Percentiles rank a stretch among this genome's conserved stretches.
phyloP scores from a whole-genome alignment of 139 green algal species.

The Coelastrella sp. region DNA sequence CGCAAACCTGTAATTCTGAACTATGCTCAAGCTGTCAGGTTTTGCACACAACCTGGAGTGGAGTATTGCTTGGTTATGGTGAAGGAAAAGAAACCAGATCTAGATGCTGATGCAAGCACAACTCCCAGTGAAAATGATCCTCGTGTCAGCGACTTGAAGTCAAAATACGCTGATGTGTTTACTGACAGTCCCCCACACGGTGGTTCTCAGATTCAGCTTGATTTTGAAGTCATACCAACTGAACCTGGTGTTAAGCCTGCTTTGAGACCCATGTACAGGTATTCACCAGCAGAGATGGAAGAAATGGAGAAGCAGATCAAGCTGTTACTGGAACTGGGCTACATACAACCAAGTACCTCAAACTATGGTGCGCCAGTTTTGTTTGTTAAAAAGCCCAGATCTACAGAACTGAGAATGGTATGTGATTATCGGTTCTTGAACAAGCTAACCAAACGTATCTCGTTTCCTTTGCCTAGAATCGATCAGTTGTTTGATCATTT shows the following conservation, averaged over 20 bases:
- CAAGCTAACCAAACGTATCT: not conserved
- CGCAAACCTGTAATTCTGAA: not conserved
- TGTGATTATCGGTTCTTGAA: not conserved
- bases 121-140: not conserved
- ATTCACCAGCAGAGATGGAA: not conserved
- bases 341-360: slow-evolving; percentile 41
- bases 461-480: not conserved
- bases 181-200: not conserved
- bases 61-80: not conserved
- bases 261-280: not conserved
- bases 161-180: not conserved
- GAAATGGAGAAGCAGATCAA: not conserved
- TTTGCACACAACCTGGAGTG: not conserved
- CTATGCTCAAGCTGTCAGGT: not conserved
- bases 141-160: not conserved
- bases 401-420: not conserved
- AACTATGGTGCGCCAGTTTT: slow-evolving; percentile 54
- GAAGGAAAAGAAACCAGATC: not conserved
- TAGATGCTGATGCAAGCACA: not conserved
- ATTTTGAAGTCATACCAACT: not conserved
- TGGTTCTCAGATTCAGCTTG: not conserved
- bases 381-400: not conserved
- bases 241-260: not conserved
- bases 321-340: not conserved
- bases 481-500: not conserved